Conservation (phyloP, 2,329 filamentous ascomycete species). For the Aurifilum marmelostoma region DNA sequence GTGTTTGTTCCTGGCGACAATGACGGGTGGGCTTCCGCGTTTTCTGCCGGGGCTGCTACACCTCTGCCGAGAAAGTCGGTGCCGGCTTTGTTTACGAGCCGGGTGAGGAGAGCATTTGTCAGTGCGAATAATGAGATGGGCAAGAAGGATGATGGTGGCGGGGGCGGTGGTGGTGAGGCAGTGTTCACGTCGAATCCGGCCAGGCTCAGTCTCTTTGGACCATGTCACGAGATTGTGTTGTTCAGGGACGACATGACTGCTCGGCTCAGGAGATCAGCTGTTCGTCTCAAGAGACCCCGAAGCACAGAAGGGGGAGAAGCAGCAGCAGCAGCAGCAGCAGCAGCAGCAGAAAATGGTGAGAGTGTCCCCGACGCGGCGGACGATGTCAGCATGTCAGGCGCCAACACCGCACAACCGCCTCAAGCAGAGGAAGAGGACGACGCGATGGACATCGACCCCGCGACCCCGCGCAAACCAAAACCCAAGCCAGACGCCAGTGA, state of each 20-base stretch:
- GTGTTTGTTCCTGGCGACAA: slow-evolving; percentile 95
- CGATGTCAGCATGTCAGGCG: slow-evolving; percentile 41
- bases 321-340: slow-evolving; percentile 37
- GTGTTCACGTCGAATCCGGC: slow-evolving; percentile 90
- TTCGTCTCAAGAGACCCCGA: slow-evolving; percentile 63
- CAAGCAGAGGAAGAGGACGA: slow-evolving; percentile 35
- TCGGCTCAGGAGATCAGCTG: slow-evolving; percentile 74
- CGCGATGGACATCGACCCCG: slow-evolving; percentile 47
- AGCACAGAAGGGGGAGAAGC: slow-evolving; percentile 37
- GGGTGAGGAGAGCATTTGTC: slow-evolving; percentile 79
- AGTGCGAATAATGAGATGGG: slow-evolving; percentile 74
- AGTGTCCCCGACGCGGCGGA: slow-evolving; percentile 31
- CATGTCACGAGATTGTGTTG: slow-evolving; percentile 82
- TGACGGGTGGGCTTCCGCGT: slow-evolving; percentile 93
- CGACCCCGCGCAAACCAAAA: slow-evolving; percentile 30
- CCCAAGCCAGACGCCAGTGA: slow-evolving; percentile 14
- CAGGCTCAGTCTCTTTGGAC: slow-evolving; percentile 81
- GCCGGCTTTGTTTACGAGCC: slow-evolving; percentile 87
- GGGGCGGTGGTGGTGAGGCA: slow-evolving; percentile 73
- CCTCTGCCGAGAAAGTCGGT: slow-evolving; percentile 72
- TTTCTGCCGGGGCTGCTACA: slow-evolving; percentile 73
- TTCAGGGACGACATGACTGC: slow-evolving; percentile 86
- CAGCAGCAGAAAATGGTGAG: slow-evolving; percentile 28
- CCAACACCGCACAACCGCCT: slow-evolving; percentile 32
- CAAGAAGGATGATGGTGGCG: slow-evolving; percentile 47